Percentiles rank a stretch among this genome's conserved stretches.
Conservation (phyloP, 2,329 filamentous ascomycete species). For the Beauveria brongniartii region DNA sequence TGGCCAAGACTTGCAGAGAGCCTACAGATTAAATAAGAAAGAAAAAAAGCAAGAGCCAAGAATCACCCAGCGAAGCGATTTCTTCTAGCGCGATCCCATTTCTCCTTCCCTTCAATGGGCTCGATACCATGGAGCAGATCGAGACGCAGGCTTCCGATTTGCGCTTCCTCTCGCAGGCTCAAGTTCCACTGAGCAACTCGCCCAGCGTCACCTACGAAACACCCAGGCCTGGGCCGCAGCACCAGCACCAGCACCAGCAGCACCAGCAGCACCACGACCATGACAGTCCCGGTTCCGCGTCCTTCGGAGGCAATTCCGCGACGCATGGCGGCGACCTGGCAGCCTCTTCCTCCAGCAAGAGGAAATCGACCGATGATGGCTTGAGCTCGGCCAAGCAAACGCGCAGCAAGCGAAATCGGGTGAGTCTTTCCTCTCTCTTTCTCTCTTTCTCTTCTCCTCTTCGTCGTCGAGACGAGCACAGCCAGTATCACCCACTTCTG, state of each 20-base stretch:
- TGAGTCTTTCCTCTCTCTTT: slow-evolving; percentile 25
- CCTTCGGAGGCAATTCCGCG: slow-evolving; percentile 44
- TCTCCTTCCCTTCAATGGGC: neutral
- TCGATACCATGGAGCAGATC: slow-evolving; percentile 41
- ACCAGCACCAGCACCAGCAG: slow-evolving; percentile 3
- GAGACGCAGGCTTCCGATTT: slow-evolving; percentile 47
- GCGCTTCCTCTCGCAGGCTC: slow-evolving; percentile 39
- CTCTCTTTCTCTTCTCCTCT: slow-evolving; percentile 2
- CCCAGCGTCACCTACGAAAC: slow-evolving; percentile 25
- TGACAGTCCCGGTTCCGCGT: slow-evolving; percentile 30
- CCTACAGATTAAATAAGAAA: no score
- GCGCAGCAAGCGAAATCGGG: slow-evolving; percentile 52
- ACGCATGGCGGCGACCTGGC: slow-evolving; percentile 16
- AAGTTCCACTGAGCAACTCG: slow-evolving; percentile 23
- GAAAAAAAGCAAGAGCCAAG: no score
- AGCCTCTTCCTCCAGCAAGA: slow-evolving; percentile 23
- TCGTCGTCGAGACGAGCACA: neutral
- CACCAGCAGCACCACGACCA: slow-evolving; percentile 10
- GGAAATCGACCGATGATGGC: slow-evolving; percentile 35
- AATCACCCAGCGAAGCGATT: no score
- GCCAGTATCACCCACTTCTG: neutral
- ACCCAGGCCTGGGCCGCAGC: slow-evolving; percentile 19
- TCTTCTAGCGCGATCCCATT: no score
- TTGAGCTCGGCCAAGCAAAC: slow-evolving; percentile 37
- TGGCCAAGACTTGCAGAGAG: neutral